Evolutionary conservation across 2,329 filamentous ascomycete species (phyloP), one percentile per base, ranked within the genome.

Genomic region (Arachnopeziza araneosa): DNA sequence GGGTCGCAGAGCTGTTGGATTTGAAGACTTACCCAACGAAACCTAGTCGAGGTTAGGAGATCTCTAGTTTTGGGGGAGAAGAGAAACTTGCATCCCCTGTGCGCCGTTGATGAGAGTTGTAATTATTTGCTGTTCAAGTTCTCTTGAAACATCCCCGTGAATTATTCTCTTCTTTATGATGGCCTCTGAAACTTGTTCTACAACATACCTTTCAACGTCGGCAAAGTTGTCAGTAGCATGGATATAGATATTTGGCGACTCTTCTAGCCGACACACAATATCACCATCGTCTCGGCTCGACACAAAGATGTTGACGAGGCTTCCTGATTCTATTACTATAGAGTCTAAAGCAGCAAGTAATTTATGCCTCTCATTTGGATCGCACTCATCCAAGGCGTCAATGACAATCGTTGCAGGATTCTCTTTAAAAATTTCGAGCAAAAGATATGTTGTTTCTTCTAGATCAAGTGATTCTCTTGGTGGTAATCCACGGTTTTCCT

Each of bases 1-100:
- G 52, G 59, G 30, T 63, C 59, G 48, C 63, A 65, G 10, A 65
- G 54, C 9, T 48, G 60, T 7, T 65, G 36, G 19, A 65, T 60
- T 1, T 60, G 58, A 14, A 64, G 56, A 24, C 59, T 61, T 5
- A 58, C 58, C 50, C 56, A 58, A 5, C 36, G 36, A 14, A 44
- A 44, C 36, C 6, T 44, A n/a, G n/a, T n/a, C n/a, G n/a, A n/a
- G n/a, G n/a, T n/a, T n/a, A n/a, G n/a, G n/a, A n/a, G n/a, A n/a
- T n/a, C n/a, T n/a, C n/a, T n/a, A n/a, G n/a, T n/a, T n/a, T n/a
- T n/a, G n/a, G n/a, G n/a, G n/a, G n/a, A n/a, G n/a, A n/a, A n/a
- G n/a, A n/a, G n/a, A n/a, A n/a, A n/a, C n/a, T n/a, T n/a, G n/a
- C n/a, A n/a, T n/a, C n/a, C n/a, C 17, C 36, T 3, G 17, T 44